Evolutionary conservation across 257 asterid genomes (phyloP).

Genomic region (Jaltomata sinuosa): DNA sequence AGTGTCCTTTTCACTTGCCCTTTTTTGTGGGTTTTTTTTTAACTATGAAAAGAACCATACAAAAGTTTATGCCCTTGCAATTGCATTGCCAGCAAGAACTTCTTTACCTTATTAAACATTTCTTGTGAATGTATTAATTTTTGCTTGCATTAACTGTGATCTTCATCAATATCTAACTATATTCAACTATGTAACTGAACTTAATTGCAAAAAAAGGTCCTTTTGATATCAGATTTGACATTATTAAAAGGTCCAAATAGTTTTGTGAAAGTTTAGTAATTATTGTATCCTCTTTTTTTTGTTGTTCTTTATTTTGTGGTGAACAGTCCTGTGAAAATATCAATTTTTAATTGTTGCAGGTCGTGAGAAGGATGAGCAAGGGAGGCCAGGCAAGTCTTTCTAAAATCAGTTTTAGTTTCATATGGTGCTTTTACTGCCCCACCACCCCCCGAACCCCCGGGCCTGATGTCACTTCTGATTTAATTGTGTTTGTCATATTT

Average conservation of each 20-base stretch:
- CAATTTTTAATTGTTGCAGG: constrained; percentile 28
- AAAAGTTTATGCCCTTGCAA: not conserved
- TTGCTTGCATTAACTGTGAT: not conserved
- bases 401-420: not conserved
- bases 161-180: not conserved
- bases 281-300: not conserved
- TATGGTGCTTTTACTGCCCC: not conserved
- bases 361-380: constrained; percentile 62
- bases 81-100: not conserved
- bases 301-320: not conserved
- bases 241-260: not conserved
- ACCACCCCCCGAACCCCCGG: not conserved
- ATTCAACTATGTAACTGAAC: not conserved
- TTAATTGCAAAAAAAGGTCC: not conserved
- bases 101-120: not conserved
- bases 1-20: not conserved
- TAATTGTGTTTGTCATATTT: not conserved
- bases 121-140: not conserved
- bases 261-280: not conserved
- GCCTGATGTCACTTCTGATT: not conserved
- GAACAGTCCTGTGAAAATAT: not conserved
- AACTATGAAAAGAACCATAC: not conserved
- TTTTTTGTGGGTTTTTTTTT: not conserved
- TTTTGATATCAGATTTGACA: not conserved
- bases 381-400: constrained; percentile 40